Percentiles rank a stretch among this genome's conserved stretches.
Evolutionary conservation across 805 yeast genomes (phyloP).

Genomic region (Kodamaea fukazawae): DNA sequence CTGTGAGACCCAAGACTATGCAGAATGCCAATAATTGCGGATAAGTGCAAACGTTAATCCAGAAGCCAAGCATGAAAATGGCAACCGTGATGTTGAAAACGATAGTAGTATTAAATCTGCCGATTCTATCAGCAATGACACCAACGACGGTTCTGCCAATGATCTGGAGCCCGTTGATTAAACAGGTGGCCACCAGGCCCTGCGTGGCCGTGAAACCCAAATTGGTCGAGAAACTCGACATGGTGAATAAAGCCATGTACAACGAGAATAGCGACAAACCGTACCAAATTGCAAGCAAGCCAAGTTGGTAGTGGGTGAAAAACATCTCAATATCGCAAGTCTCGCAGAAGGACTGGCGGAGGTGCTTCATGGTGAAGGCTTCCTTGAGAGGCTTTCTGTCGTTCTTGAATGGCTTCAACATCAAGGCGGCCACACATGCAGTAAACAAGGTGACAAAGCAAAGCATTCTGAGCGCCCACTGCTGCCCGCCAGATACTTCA

Average conservation of each 20-base stretch:
- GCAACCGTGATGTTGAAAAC: constrained; percentile 20
- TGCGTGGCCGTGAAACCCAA: constrained; percentile 42
- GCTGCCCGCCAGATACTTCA: constrained; percentile 36
- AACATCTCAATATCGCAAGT: constrained; percentile 29
- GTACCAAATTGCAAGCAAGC: constrained; percentile 32
- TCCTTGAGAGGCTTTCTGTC: constrained; percentile 21
- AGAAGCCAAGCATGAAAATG: constrained; percentile 32
- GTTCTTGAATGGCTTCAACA: constrained; percentile 47
- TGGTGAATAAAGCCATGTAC: constrained; percentile 31
- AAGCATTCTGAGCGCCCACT: constrained; percentile 43
- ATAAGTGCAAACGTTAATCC: constrained; percentile 36
- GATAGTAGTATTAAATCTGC: constrained; percentile 39
- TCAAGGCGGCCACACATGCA: constrained; percentile 35
- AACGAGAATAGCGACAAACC: constrained; percentile 37
- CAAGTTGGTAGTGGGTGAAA: constrained; percentile 22
- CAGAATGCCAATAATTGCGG: constrained; percentile 30
- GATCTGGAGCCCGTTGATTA: constrained; percentile 43
- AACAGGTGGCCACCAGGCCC: constrained; percentile 32
- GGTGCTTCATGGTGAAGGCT: constrained; percentile 19
- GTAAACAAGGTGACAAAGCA: constrained; percentile 32
- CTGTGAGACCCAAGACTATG: constrained; percentile 26
- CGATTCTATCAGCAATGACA: constrained; percentile 43
- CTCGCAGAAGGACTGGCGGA: constrained; percentile 9
- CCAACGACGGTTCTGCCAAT: constrained; percentile 53
- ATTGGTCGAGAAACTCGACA: constrained; percentile 37